Base-by-base conservation (phyloP, 495 filamentous ascomycete genomes). In the Penicillium maclennaniae region DNA sequence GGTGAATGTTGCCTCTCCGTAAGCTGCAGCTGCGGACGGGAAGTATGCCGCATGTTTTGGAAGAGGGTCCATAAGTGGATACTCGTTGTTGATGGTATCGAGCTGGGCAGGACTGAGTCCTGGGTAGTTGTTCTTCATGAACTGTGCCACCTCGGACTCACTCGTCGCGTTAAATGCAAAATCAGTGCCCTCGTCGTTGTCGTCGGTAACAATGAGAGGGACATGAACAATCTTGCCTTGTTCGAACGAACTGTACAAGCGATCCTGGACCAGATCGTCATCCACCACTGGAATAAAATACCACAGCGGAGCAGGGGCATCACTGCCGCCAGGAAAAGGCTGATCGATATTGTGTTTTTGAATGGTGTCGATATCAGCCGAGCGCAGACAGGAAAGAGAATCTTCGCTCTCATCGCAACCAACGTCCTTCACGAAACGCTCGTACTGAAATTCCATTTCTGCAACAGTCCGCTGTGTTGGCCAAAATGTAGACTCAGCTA, bases 1-100 rank as follows among this genome's bases (percentile, higher is more conserved):
- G 58, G 73, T 83, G 62, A 89, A 88, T 1, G 82, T 77, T 51
- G 84, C 74, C 41, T 89, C 83, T 27, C 84, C 85, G 54, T 86
- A 90, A 2, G 78, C 77, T n/a, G 78, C 71, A 14, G 79, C 73
- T 6, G 78, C 73, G 15, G 81, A 75, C 0, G 76, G 66, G 71
- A 82, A 86, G 61, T 78, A 84, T 41, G 69, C 67, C 7, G 77
- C 80, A 20, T 69, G 70, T 7, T 56, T 47, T 3, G 67, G 53
- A 40, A 67, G 1, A 45, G 77, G 62, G 60, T 77, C 64, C 40
- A 57, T 62, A 10, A 67, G 55, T 21, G 82, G 79, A 64, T 87
- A 91, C 43, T 78, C 69, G 1, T 61, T 36, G 55, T 81, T 79
- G 58, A 89, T 82, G n/a, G 55, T 56, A 3, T 64, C 40, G 21